Evolutionary conservation across 139 green algal species (phyloP).

Genomic region (Chlamydomonas incerta): DNA sequence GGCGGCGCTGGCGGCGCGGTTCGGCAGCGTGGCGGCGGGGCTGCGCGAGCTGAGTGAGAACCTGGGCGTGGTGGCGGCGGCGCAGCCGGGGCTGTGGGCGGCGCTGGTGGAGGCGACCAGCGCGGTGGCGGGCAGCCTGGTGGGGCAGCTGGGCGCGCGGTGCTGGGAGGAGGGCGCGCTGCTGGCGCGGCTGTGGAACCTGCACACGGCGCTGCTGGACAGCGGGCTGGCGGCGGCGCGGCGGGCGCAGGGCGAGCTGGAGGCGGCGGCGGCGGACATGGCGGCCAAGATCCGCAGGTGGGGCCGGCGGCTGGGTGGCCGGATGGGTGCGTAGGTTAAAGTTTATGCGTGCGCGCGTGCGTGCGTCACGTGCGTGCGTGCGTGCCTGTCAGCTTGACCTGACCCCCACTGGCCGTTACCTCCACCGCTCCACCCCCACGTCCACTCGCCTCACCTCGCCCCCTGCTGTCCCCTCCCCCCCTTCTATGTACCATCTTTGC

Average conservation of each 20-base stretch:
- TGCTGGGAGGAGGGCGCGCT: conserved; percentile 60
- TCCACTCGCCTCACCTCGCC: background rate
- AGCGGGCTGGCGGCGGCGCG: conserved; percentile 8
- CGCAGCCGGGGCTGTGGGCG: conserved; percentile 36
- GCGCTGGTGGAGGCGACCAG: conserved; percentile 46
- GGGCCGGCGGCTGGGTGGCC: background rate
- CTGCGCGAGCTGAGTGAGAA: conserved; percentile 14
- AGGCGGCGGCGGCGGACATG: background rate
- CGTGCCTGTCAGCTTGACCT: no score
- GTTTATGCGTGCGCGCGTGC: no score
- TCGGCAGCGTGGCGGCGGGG: conserved; percentile 25
- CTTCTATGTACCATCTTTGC: no score
- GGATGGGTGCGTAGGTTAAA: no score
- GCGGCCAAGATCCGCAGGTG: conserved; percentile 36
- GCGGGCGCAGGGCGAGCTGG: background rate
- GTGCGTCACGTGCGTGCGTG: no score
- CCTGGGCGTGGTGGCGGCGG: background rate
- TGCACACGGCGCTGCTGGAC: conserved; percentile 55
- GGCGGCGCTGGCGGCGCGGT: conserved; percentile 42
- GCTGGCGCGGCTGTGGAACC: conserved; percentile 58
- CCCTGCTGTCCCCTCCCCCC: background rate
- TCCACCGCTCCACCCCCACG: no score
- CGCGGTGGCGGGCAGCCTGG: conserved; percentile 13
- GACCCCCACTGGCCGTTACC: no score
- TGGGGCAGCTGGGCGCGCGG: conserved; percentile 33